Conservation (phyloP, 495 filamentous ascomycete genomes). For the Penicillium cataractarum region DNA sequence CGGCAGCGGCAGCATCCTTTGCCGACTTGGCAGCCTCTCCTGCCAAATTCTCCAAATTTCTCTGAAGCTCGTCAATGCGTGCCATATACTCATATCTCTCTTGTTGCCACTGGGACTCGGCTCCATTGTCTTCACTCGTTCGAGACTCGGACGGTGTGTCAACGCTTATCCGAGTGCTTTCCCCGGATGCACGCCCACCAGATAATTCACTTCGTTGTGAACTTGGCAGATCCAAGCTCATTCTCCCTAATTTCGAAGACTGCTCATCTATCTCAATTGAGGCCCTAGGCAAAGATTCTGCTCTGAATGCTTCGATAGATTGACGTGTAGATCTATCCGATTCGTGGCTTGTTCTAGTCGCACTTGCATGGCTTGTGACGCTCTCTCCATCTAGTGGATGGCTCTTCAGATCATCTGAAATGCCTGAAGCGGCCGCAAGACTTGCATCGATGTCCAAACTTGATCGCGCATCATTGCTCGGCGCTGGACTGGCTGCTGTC, state of each 20-base stretch:
- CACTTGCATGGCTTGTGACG: constrained; percentile 1
- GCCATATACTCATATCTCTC: constrained; percentile 83
- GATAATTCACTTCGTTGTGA: constrained; percentile 10
- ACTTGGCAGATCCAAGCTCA: constrained; percentile 12
- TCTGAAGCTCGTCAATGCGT: constrained; percentile 88
- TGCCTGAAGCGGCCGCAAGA: constrained; percentile 23
- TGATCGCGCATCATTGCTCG: constrained; percentile 39
- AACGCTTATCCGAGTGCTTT: constrained; percentile 21
- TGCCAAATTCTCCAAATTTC: constrained; percentile 85
- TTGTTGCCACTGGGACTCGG: constrained; percentile 70
- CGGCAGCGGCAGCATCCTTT: constrained; percentile 60
- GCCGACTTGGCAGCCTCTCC: constrained; percentile 76
- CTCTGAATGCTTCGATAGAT: constrained; percentile 34
- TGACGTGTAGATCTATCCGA: constrained; percentile 35
- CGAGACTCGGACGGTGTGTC: constrained; percentile 22
- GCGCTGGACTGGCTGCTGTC: constrained; percentile 40
- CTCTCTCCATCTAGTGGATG: constrained; percentile 19
- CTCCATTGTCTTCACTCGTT: constrained; percentile 55
- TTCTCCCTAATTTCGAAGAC: constrained; percentile 9
- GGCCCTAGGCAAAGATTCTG: constrained; percentile 19
- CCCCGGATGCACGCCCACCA: constrained; percentile 15
- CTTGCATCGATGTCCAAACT: constrained; percentile 45
- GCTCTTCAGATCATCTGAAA: constrained; percentile 23
- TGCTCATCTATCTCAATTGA: constrained; percentile 25
- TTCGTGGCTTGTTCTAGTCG: constrained; percentile 37